phyloP scores from a whole-genome alignment of 1,139 yeast genomes.

The Blastobotrys serpentis region DNA sequence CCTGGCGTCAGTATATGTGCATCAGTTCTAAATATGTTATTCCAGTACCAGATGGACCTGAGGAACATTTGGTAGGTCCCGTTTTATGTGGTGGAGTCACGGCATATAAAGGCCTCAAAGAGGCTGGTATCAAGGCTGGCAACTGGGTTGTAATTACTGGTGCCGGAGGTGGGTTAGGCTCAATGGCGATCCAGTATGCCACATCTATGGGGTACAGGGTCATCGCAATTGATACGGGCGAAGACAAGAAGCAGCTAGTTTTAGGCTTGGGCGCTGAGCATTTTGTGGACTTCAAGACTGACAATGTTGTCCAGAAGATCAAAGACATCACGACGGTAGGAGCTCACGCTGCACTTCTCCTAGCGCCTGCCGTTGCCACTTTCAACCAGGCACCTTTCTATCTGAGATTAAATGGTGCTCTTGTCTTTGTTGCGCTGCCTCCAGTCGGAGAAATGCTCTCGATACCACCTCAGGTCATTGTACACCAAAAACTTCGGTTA shows the following conservation, averaged over 20 bases:
- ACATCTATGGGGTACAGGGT: conserved; percentile 72
- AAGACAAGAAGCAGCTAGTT: conserved; percentile 54
- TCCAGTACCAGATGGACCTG: conserved; percentile 61
- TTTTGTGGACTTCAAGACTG: conserved; percentile 55
- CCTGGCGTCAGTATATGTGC: conserved; percentile 74
- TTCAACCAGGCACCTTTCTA: conserved; percentile 60
- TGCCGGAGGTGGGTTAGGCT: conserved; percentile 78
- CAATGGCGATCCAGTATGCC: conserved; percentile 72
- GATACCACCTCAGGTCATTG: conserved; percentile 54
- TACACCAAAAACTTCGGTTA: conserved; percentile 56
- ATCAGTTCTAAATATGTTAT: conserved; percentile 81
- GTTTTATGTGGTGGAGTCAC: conserved; percentile 75
- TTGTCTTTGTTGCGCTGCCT: conserved; percentile 72
- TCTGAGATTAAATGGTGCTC: conserved; percentile 66
- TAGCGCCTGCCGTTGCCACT: conserved; percentile 68
- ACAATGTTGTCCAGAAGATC: conserved; percentile 45
- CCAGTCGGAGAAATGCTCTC: conserved; percentile 54
- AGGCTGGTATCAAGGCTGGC: conserved; percentile 60
- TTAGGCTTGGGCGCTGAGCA: conserved; percentile 62
- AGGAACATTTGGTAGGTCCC: conserved; percentile 68
- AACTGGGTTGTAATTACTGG: conserved; percentile 75
- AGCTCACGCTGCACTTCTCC: conserved; percentile 70
- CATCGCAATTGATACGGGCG: conserved; percentile 69
- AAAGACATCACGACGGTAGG: conserved; percentile 60
- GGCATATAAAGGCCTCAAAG: conserved; percentile 71